A percentile compares a stretch with the other conserved stretches of the same genome.
These are phyloP conservation scores for Eragrostis nindensis DNA, from an alignment of 176 grass and related monocot species.

Conservation along the genomic window DNA sequence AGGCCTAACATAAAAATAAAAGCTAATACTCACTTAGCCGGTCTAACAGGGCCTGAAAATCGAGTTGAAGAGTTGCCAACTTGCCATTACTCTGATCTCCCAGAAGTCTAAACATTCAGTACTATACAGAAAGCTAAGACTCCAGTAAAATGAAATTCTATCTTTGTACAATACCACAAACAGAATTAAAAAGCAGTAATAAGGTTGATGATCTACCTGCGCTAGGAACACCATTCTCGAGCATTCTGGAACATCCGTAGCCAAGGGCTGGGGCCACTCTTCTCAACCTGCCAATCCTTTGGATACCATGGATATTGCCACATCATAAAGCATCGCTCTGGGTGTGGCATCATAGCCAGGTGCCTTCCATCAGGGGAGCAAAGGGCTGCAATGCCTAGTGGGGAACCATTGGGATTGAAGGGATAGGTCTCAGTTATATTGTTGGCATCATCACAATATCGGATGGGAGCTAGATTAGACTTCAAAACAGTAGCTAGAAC, in stretches of 20 bases:
- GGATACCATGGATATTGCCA: constrained; percentile 98
- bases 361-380: constrained; percentile 92
- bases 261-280: constrained; percentile 83
- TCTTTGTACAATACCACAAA: neutral
- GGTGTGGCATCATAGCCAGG: constrained; percentile 96
- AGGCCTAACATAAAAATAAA: neutral
- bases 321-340: constrained; percentile 97
- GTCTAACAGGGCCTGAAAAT: neutral
- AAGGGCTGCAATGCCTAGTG: constrained; percentile 77
- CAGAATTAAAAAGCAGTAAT: neutral
- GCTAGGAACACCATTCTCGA: constrained; percentile 73
- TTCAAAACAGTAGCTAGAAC: constrained; percentile 59
- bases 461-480: constrained; percentile 65
- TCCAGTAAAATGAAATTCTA: neutral
- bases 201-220: constrained; percentile 38
- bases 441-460: constrained; percentile 78
- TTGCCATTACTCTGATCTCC: neutral
- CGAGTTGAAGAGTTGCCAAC: neutral
- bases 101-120: neutral
- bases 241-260: constrained; percentile 93
- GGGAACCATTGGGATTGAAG: constrained; percentile 96
- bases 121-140: neutral
- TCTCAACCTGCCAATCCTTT: constrained; percentile 80
- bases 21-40: neutral
- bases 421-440: constrained; percentile 80